Evolutionary conservation across 768 basidiomycete genomes (phyloP).

Genomic region (Lactifluus rugatus): DNA sequence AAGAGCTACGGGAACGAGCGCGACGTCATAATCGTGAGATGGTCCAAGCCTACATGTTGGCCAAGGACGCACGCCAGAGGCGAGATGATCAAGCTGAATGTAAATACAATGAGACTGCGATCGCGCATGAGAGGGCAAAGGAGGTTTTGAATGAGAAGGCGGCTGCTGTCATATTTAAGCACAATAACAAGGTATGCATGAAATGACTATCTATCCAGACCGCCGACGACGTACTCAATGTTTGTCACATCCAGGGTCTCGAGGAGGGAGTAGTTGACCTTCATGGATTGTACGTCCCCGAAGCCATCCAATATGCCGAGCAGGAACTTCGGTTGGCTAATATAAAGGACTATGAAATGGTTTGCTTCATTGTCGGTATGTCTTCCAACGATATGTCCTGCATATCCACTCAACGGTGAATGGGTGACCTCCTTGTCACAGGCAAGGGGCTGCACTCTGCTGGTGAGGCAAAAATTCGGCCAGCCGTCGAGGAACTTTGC

Average conservation of each 20-base stretch:
- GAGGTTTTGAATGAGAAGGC: not conserved
- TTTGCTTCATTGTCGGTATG: constrained; percentile 13
- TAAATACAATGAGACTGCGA: not conserved
- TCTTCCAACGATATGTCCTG: not conserved
- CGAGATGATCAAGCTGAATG: not conserved
- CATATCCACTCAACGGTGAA: not conserved
- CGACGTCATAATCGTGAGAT: not conserved
- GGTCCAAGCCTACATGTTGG: not conserved
- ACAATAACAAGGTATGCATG: constrained; percentile 12
- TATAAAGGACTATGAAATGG: not conserved
- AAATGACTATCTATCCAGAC: not conserved
- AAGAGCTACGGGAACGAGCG: not conserved
- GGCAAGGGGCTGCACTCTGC: constrained; percentile 1
- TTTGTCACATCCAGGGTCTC: not conserved
- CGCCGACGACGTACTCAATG: not conserved
- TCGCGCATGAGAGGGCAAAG: not conserved
- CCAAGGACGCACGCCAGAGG: not conserved
- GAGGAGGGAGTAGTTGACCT: not conserved
- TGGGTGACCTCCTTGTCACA: not conserved
- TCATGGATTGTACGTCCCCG: not conserved
- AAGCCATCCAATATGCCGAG: not conserved
- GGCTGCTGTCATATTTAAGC: not conserved
- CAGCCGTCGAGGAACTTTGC: not conserved
- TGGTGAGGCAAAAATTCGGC: constrained; percentile 5
- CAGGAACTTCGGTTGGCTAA: not conserved